Evolutionary conservation across 768 basidiomycete species (phyloP).

Genomic region (Lactifluus rugatus): DNA sequence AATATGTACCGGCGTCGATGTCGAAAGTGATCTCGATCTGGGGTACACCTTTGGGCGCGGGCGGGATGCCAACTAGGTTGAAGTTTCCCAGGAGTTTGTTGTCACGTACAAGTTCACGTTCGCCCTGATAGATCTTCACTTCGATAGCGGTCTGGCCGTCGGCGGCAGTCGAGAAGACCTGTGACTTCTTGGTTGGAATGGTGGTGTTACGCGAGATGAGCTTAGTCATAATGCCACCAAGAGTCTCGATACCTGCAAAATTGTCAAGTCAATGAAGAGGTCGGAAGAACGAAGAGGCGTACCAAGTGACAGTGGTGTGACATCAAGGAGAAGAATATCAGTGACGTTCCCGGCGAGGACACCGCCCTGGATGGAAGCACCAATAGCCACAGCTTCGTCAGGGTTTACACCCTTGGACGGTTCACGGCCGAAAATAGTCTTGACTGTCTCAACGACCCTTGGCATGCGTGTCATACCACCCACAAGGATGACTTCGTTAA

Average conservation of each 20-base stretch:
- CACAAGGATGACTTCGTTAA: slow-evolving; percentile 95
- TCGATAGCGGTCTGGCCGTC: slow-evolving; percentile 99
- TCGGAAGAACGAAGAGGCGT: slow-evolving; percentile 23
- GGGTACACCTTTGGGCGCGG: slow-evolving; percentile 64
- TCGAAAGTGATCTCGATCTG: slow-evolving; percentile 88
- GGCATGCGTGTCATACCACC: slow-evolving; percentile 99
- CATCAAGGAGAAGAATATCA: slow-evolving; percentile 89
- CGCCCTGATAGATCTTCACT: slow-evolving; percentile 99
- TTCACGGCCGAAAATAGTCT: slow-evolving; percentile 87
- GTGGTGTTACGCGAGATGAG: slow-evolving; percentile 97
- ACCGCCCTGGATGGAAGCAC: slow-evolving; percentile 96
- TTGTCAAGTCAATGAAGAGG: not conserved
- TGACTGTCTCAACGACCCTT: slow-evolving; percentile 87
- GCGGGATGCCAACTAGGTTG: slow-evolving; percentile 96
- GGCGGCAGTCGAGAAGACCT: slow-evolving; percentile 97
- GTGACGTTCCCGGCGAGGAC: slow-evolving; percentile 95
- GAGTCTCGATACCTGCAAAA: slow-evolving; percentile 78
- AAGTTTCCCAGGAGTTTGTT: slow-evolving; percentile 99
- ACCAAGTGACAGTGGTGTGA: slow-evolving; percentile 95
- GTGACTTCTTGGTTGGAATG: slow-evolving; percentile 99
- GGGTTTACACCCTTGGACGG: slow-evolving; percentile 99
- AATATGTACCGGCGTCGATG: slow-evolving; percentile 77
- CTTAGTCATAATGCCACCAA: slow-evolving; percentile 99
- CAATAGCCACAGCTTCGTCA: slow-evolving; percentile 97
- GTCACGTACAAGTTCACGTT: slow-evolving; percentile 96